phyloP scores from a whole-genome alignment of 768 basidiomycete genomes.

The Auriculariales sp. region DNA sequence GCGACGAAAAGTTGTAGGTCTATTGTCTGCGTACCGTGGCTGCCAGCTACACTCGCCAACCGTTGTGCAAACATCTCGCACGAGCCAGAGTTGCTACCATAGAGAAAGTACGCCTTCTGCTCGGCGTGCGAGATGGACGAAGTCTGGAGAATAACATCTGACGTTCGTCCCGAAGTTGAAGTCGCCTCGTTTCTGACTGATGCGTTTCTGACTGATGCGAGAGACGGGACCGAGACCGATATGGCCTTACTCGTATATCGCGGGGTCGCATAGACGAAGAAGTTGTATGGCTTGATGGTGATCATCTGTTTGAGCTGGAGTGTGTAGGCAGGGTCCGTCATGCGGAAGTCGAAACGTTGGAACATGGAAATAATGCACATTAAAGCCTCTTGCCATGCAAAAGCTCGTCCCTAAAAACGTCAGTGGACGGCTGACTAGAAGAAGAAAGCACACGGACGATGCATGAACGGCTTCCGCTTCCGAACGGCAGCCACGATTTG shows the following conservation, averaged over 20 bases:
- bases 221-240: conserved; percentile 3
- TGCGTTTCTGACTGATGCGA: conserved; percentile 21
- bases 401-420: conserved; percentile 25
- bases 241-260: conserved; percentile 19
- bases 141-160: not conserved
- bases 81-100: conserved; percentile 34
- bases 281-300: conserved; percentile 31
- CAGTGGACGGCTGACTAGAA: conserved; percentile 13
- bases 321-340: conserved; percentile 28
- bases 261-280: conserved; percentile 25
- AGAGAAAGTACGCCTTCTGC: conserved; percentile 23
- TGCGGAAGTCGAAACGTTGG: conserved; percentile 30
- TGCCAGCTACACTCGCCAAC: conserved; percentile 23
- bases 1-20: too few relatives aligned
- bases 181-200: not conserved
- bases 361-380: conserved; percentile 26
- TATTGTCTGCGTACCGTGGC: conserved; percentile 18
- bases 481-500: conserved; percentile 28
- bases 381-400: conserved; percentile 33
- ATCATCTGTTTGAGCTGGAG: conserved; percentile 26
- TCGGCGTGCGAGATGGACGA: not conserved
- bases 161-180: not conserved
- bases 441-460: conserved; percentile 4
- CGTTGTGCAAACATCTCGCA: conserved; percentile 34
- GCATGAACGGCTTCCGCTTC: conserved; percentile 15